Percentiles rank a stretch among this genome's conserved stretches.
Conservation (phyloP, 768 basidiomycete species). For the Xerocomus spinulosus region DNA sequence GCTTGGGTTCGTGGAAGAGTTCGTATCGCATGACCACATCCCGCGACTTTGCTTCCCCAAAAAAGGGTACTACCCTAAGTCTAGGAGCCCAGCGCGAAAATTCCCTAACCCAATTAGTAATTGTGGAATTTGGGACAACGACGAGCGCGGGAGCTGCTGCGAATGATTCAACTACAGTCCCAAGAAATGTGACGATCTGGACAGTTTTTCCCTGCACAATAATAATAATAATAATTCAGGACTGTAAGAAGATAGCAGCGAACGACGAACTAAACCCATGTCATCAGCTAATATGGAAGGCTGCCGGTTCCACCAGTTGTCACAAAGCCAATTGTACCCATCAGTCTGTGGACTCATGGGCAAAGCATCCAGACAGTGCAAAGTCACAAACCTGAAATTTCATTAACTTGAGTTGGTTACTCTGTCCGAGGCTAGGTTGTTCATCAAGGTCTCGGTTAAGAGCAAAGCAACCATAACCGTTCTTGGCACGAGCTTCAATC, state of each 20-base stretch:
- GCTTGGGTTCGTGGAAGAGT: constrained; percentile 55
- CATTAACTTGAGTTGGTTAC: constrained; percentile 64
- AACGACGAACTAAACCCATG: constrained; percentile 77
- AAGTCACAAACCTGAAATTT: constrained; percentile 67
- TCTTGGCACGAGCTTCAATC: constrained; percentile 52
- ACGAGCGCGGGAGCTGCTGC: constrained; percentile 77
- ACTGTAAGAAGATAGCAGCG: neutral
- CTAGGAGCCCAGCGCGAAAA: constrained; percentile 72
- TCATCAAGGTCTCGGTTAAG: constrained; percentile 38
- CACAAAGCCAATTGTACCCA: constrained; percentile 79
- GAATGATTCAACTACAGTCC: constrained; percentile 51
- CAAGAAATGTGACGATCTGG: constrained; percentile 83
- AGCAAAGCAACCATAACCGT: constrained; percentile 50
- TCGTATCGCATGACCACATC: constrained; percentile 82
- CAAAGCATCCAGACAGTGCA: neutral
- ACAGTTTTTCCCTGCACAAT: constrained; percentile 88
- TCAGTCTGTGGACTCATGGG: constrained; percentile 48
- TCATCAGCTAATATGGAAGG: constrained; percentile 93
- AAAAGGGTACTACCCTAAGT: constrained; percentile 77
- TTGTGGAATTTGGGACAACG: constrained; percentile 94
- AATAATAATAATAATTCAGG: neutral
- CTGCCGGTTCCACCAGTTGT: constrained; percentile 85
- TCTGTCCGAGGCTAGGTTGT: constrained; percentile 68
- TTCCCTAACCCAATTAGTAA: constrained; percentile 94
- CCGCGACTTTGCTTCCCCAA: constrained; percentile 74